These are phyloP conservation scores for Aspergillus vadensis DNA, from an alignment of 2,329 filamentous ascomycete species.

Conservation along the genomic window DNA sequence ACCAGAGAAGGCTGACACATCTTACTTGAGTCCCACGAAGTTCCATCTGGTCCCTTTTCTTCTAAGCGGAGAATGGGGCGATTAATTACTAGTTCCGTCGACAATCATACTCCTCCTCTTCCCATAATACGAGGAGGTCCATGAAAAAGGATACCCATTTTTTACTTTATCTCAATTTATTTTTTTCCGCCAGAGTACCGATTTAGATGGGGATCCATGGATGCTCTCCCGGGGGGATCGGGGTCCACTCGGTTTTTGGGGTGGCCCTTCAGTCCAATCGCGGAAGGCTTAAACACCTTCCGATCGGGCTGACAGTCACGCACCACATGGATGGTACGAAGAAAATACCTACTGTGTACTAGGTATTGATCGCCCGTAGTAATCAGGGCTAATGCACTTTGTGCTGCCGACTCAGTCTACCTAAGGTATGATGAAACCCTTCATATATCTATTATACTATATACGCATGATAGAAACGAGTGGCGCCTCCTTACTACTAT, in stretches of 20 bases:
- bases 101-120: not conserved
- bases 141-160: no score
- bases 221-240: constrained; percentile 7
- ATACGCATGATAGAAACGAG: no score
- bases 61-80: constrained; percentile 19
- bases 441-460: no score
- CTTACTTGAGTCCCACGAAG: constrained; percentile 3
- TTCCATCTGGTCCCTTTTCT: constrained; percentile 6
- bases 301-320: constrained; percentile 22
- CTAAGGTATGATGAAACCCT: not conserved
- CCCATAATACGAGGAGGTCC: no score
- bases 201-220: constrained; percentile 13
- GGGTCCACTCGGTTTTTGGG: constrained; percentile 10
- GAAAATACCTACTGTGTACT: not conserved
- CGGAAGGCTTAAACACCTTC: constrained; percentile 19
- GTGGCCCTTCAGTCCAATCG: constrained; percentile 18
- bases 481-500: no score
- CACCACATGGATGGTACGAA: constrained; percentile 8
- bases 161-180: no score
- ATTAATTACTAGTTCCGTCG: constrained; percentile 7
- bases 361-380: no score
- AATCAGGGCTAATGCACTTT: not conserved
- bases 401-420: not conserved
- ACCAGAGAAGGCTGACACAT: constrained; percentile 1
- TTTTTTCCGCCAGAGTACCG: not conserved